These are phyloP conservation scores for Lachnellula cervina DNA, from an alignment of 2,329 filamentous ascomycete genomes.

Conservation along the genomic window DNA sequence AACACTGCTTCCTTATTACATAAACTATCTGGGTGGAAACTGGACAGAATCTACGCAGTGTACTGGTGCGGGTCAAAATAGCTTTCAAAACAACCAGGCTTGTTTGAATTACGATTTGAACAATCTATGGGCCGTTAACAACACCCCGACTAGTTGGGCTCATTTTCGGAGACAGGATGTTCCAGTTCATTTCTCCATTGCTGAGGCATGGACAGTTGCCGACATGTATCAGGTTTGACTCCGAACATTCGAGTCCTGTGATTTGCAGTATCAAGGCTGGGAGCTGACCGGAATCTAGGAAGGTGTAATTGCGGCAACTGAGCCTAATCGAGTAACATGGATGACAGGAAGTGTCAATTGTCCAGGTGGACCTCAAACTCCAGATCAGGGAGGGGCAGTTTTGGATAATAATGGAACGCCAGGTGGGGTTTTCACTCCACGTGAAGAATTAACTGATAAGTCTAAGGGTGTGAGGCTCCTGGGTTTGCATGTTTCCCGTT, in stretches of 20 bases:
- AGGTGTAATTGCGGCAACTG: slow-evolving; percentile 39
- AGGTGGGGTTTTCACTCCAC: slow-evolving; percentile 11
- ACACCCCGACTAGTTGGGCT: slow-evolving; percentile 48
- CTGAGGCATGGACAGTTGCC: slow-evolving; percentile 47
- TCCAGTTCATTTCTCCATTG: slow-evolving; percentile 48
- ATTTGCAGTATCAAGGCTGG: neutral
- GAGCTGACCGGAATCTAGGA: slow-evolving; percentile 28
- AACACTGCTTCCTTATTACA: slow-evolving; percentile 45
- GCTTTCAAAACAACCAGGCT: slow-evolving; percentile 45
- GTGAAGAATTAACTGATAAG: neutral
- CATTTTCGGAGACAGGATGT: slow-evolving; percentile 45
- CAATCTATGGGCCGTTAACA: slow-evolving; percentile 47
- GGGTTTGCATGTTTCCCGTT: slow-evolving; percentile 41
- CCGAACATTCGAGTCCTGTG: neutral
- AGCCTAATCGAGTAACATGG: slow-evolving; percentile 40
- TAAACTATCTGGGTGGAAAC: slow-evolving; percentile 48
- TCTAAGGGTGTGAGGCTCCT: slow-evolving; percentile 4
- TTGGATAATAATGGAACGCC: slow-evolving; percentile 42
- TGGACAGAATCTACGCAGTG: slow-evolving; percentile 49
- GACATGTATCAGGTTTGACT: slow-evolving; percentile 47
- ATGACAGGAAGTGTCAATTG: slow-evolving; percentile 40
- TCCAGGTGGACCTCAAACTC: slow-evolving; percentile 36
- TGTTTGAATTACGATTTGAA: slow-evolving; percentile 46
- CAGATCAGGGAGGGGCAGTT: slow-evolving; percentile 37
- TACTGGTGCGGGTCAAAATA: slow-evolving; percentile 45